These are phyloP conservation scores for Bruguiera sexangula DNA, from an alignment of 345 rosid species.

Conservation along the genomic window DNA sequence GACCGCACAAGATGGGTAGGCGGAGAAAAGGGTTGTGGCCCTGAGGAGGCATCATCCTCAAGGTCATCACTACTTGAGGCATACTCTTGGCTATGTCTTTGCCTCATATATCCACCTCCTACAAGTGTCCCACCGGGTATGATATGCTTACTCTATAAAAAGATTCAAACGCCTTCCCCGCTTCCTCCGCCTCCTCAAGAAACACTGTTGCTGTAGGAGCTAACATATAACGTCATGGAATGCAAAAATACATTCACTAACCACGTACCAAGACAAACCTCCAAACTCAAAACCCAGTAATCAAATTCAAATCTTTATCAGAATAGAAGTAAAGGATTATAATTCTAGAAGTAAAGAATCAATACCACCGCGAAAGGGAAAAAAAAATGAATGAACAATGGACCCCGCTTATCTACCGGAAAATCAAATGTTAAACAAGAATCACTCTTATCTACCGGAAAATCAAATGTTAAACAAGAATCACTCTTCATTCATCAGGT, in stretches of 20 bases:
- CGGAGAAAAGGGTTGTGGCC: slow-evolving; percentile 47
- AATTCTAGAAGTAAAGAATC: not conserved
- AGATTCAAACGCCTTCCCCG: too few relatives aligned
- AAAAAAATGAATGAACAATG: too few relatives aligned
- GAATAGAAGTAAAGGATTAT: not conserved
- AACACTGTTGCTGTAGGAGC: not conserved
- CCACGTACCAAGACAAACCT: not conserved
- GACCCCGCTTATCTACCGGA: too few relatives aligned
- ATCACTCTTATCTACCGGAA: too few relatives aligned
- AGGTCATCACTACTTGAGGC: slow-evolving; percentile 81
- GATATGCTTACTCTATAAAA: slow-evolving; percentile 35
- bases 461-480: too few relatives aligned
- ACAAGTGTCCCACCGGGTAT: slow-evolving; percentile 76
- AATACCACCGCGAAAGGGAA: not conserved
- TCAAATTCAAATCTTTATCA: slow-evolving; percentile 17
- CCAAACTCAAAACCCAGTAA: slow-evolving; percentile 15
- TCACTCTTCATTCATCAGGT: too few relatives aligned
- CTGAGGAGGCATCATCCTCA: slow-evolving; percentile 88
- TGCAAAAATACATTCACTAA: not conserved
- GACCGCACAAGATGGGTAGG: slow-evolving; percentile 41
- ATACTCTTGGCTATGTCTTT: slow-evolving; percentile 90
- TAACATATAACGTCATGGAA: slow-evolving; percentile 5
- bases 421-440: too few relatives aligned
- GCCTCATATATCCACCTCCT: slow-evolving; percentile 85
- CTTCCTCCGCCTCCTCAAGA: too few relatives aligned